These are phyloP conservation scores for Claviceps sp. DNA, from an alignment of 2,329 filamentous ascomycete genomes.

Conservation along the genomic window DNA sequence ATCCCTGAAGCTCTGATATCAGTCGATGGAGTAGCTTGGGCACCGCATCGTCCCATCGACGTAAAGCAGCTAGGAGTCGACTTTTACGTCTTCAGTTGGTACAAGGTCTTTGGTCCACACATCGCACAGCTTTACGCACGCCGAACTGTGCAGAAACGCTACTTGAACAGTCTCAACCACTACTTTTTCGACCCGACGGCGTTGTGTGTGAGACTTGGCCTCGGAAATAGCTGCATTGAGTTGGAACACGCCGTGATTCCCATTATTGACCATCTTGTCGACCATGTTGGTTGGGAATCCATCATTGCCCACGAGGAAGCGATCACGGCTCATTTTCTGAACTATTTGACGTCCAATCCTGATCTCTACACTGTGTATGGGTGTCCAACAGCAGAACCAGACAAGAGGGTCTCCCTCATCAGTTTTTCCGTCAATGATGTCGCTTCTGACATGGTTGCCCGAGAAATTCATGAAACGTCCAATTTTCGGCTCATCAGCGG, in stretches of 20 bases:
- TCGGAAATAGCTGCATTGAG: conserved; percentile 60
- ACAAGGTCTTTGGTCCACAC: conserved; percentile 72
- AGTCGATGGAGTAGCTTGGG: conserved; percentile 66
- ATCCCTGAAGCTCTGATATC: conserved; percentile 42
- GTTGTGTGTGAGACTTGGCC: conserved; percentile 52
- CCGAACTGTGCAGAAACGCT: conserved; percentile 33
- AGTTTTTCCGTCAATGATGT: conserved; percentile 49
- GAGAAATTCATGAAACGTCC: conserved; percentile 44
- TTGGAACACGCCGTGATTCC: conserved; percentile 47
- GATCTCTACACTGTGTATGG: conserved; percentile 22
- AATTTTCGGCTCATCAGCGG: conserved; percentile 54
- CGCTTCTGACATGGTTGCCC: conserved; percentile 44
- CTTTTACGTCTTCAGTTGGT: conserved; percentile 71
- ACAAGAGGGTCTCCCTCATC: conserved; percentile 48
- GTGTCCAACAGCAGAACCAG: conserved; percentile 1
- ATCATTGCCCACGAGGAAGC: conserved; percentile 46
- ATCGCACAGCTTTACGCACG: conserved; percentile 58
- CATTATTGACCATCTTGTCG: conserved; percentile 47
- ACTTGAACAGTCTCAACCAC: conserved; percentile 44
- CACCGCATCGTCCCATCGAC: conserved; percentile 58
- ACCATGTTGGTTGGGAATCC: conserved; percentile 31
- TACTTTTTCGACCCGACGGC: conserved; percentile 51
- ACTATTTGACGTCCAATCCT: conserved; percentile 42
- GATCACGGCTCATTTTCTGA: conserved; percentile 44
- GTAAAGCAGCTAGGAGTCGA: conserved; percentile 57